Evolutionary conservation across 176 grass and related monocot genomes (phyloP), one percentile per base, ranked within the genome.

Genomic region (Neostapfia colusana): DNA sequence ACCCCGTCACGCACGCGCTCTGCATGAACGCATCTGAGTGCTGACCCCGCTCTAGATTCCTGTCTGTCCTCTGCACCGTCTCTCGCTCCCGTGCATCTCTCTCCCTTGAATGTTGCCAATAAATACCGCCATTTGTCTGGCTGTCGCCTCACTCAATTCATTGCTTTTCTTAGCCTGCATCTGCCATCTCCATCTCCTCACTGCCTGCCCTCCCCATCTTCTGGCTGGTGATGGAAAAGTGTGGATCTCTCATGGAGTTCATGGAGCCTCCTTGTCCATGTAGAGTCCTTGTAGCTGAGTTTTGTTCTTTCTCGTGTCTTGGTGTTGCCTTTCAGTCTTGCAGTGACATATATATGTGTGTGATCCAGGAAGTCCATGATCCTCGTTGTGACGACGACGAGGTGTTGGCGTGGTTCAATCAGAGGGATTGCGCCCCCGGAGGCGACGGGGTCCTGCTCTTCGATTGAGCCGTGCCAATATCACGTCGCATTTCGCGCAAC

Each of bases 391-490:
- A 21, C 20, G 41, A 21, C 20, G 41, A 85, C 76, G 71, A 57
- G 89, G 87, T 91, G 58, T 91, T 91, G 81, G 42, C 46, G 72
- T 85, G 85, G 85, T 91, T 91, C 85, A 91, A 91, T 88, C 72
- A 63, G 89, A 91, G 82, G 77, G 76, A 42, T 74, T 74, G 77
- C 4, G 85, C 66, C 72, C 72, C 67, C 24, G 10, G 11, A 64
- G 7, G 58, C 16, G 1, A 50, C n/a, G 60, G 84, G 72, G 85
- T 50, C 74, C 77, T 46, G 67, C 54, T 80, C 78, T 92, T 85
- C 80, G 79, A 88, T 92, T 92, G 89, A 92, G 89, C 89, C 89
- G 89, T 85, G 89, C 89, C 89, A 92, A 92, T 92, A 92, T 92
- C 86, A 85, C 86, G 79, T 88, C 42, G 17, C 36, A 3, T 65